Conservation (phyloP, 768 basidiomycete genomes). For the Lactarius trivialis region DNA sequence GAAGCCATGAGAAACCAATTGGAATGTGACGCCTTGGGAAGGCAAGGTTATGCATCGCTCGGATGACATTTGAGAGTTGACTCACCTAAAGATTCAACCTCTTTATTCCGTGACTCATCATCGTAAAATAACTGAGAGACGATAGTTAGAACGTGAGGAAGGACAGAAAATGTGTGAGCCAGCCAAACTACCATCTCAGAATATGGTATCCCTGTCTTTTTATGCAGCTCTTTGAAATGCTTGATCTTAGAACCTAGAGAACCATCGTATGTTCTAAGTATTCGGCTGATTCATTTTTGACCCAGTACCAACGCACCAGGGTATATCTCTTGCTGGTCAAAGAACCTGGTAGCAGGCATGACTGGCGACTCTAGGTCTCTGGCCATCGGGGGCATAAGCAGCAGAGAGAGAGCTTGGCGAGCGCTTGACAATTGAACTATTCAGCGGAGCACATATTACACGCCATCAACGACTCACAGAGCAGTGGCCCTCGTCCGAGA, state of each 20-base stretch:
- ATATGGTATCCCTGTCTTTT: slow-evolving; percentile 70
- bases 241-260: slow-evolving; percentile 64
- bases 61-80: background rate
- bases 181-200: slow-evolving; percentile 58
- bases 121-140: slow-evolving; percentile 11
- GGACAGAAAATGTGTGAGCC: background rate
- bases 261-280: background rate
- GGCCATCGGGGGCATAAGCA: slow-evolving; percentile 42
- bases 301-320: slow-evolving; percentile 39
- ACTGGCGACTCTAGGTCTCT: slow-evolving; percentile 31
- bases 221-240: slow-evolving; percentile 33
- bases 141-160: background rate
- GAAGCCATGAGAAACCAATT: slow-evolving; percentile 63
- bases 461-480: slow-evolving; percentile 43
- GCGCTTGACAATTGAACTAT: slow-evolving; percentile 43
- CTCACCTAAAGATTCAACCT: slow-evolving; percentile 37
- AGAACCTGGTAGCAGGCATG: slow-evolving; percentile 50
- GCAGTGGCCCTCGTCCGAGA: slow-evolving; percentile 65
- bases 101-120: slow-evolving; percentile 12
- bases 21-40: slow-evolving; percentile 68
- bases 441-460: background rate
- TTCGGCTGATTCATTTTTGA: background rate
- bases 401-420: slow-evolving; percentile 59
- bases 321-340: slow-evolving; percentile 70
- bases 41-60: background rate